phyloP scores from a whole-genome alignment of 1,284 basidiomycete genomes.

The Blastosporella zonata region DNA sequence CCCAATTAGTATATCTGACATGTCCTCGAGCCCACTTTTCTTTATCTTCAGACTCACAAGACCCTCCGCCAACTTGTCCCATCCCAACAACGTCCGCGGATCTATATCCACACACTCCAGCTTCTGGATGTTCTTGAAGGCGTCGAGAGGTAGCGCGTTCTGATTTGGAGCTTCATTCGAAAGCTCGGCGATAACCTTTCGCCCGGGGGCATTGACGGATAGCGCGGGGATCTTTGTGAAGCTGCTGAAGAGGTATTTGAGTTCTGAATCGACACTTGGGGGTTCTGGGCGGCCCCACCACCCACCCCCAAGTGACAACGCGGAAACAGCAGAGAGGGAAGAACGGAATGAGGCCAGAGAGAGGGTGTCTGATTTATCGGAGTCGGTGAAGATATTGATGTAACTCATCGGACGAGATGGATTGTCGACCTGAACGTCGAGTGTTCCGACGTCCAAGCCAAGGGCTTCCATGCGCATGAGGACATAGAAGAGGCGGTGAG shows the following conservation, averaged over 20 bases:
- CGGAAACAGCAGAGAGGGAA: conserved; percentile 75
- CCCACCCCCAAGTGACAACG: conserved; percentile 63
- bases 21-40: conserved; percentile 78
- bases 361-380: conserved; percentile 70
- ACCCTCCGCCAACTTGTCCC: conserved; percentile 75
- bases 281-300: conserved; percentile 68
- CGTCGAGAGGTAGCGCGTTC: conserved; percentile 77
- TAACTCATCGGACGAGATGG: conserved; percentile 76
- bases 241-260: conserved; percentile 83
- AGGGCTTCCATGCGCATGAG: conserved; percentile 84
- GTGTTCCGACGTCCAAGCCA: conserved; percentile 71
- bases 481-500: conserved; percentile 84
- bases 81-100: conserved; percentile 79
- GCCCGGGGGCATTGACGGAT: conserved; percentile 55
- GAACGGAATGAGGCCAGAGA: conserved; percentile 80
- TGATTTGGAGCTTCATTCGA: conserved; percentile 69
- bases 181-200: conserved; percentile 68
- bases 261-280: conserved; percentile 63
- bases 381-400: conserved; percentile 52
- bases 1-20: conserved; percentile 77
- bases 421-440: conserved; percentile 73
- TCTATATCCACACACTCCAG: conserved; percentile 80
- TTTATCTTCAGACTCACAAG: conserved; percentile 73
- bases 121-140: conserved; percentile 79
- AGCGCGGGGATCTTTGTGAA: conserved; percentile 87